Evolutionary conservation across 805 yeast species (phyloP), one percentile per base, ranked within the genome.

Genomic region (Wickerhamiella qilinensis): DNA sequence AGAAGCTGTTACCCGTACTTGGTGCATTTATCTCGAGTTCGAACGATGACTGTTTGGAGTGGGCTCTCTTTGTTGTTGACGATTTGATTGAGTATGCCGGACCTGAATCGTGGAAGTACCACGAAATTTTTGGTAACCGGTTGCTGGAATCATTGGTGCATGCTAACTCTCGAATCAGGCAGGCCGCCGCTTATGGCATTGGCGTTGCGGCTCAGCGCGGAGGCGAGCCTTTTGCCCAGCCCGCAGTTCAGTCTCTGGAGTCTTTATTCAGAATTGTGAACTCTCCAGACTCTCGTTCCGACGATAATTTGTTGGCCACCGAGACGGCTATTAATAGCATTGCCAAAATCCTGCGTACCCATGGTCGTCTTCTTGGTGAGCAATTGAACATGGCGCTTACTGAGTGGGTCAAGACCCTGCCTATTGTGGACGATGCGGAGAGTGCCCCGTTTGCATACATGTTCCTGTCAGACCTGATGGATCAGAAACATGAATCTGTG

Each of bases 121-220:
- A 74, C 50, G 83, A 76, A 32, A 55, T 73, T 46, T 80, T 82
- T 54, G 57, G 77, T 38, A 65, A 65, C 43, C 72, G 71, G 25
- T 64, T 84, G 24, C 76, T 75, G n/a, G 77, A 74, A 39, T 68
- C 79, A 2, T 60, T 86, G 36, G 67, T 48, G 6, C 47, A 49
- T 25, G 50, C 46, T 4, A 53, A 57, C 39, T 49, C 93, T 3
- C 65, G 75, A 4, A 67, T 86, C 28, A 77, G 96, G 49, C 96
- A 91, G 62, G 82, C 83, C 11, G 86, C 94, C 2, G 73, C 91
- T 1, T 78, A 76, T 50, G 72, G 81, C 28, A 72, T 86, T 40
- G 97, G 98, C 21, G 75, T 73, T 18, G 78, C 91, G 43, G 94
- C 94, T 2, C 85, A 80, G 55, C 65, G 67, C 47, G 93, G 94